A percentile compares a stretch with the other conserved stretches of the same genome.
Evolutionary conservation across 352 stramenopile genomes (phyloP).

Genomic region (Phytopythium vexans): DNA sequence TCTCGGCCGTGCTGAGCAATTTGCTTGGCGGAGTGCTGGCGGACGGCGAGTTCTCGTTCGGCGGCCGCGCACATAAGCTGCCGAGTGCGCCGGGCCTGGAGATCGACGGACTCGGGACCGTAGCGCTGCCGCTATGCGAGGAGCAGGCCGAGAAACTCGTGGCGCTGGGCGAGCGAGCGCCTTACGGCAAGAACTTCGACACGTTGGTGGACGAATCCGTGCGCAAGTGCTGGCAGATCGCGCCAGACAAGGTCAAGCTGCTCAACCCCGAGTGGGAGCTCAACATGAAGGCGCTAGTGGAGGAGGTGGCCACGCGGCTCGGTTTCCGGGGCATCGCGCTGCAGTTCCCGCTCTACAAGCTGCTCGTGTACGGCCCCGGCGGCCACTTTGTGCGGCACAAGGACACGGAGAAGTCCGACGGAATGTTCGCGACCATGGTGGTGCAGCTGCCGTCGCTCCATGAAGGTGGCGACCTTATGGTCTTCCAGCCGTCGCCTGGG

Average conservation of each 20-base stretch:
- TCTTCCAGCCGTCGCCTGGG: conserved; percentile 3
- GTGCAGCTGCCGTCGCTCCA: conserved; percentile 30
- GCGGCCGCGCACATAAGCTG: conserved; percentile 7
- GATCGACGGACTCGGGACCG: conserved; percentile 8
- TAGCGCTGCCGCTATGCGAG: conserved; percentile 8
- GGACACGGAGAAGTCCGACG: conserved; percentile 48
- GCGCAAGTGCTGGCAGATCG: conserved; percentile 10
- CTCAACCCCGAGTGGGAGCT: conserved; percentile 12
- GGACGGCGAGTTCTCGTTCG: conserved; percentile 13
- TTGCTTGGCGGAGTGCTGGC: conserved; percentile 4
- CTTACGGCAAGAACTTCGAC: conserved; percentile 4
- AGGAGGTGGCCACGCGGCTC: conserved; percentile 3
- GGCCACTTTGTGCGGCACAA: conserved; percentile 40
- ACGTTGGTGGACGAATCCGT: conserved; percentile 8
- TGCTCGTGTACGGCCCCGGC: conserved; percentile 37
- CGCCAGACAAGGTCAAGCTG: conserved; percentile 9
- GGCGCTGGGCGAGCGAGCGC: conserved; percentile 3
- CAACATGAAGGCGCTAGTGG: conserved; percentile 5
- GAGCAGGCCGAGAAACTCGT: conserved; percentile 9
- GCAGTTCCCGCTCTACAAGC: conserved; percentile 30
- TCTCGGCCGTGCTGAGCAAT: conserved; percentile 9
- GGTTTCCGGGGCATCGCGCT: conserved; percentile 11
- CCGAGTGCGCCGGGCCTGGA: conserved; percentile 5
- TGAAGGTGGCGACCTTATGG: conserved; percentile 17
- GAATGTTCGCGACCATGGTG: conserved; percentile 50